Evolutionary conservation across 1,284 basidiomycete genomes (phyloP).

Genomic region (Cystobasidium slooffiae): DNA sequence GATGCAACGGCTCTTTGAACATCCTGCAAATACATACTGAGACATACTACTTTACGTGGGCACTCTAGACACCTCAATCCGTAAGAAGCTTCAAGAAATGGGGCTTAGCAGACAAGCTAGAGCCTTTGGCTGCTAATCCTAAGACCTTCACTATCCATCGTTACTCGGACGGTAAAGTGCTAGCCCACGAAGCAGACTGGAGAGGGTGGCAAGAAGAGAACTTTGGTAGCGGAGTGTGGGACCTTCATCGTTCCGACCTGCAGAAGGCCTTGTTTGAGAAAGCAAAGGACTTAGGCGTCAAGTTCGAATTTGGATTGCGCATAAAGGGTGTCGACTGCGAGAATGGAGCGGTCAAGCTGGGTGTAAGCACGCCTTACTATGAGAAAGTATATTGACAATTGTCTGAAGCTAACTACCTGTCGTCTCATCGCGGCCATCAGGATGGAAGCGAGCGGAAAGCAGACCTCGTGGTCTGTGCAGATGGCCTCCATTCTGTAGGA

Average conservation of each 20-base stretch:
- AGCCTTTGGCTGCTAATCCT: constrained; percentile 34
- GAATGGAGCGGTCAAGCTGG: constrained; percentile 4
- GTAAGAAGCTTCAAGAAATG: constrained; percentile 34
- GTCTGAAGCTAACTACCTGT: background rate
- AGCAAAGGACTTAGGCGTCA: constrained; percentile 29
- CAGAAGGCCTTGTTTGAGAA: constrained; percentile 37
- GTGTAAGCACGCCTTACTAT: background rate
- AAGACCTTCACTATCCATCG: constrained; percentile 38
- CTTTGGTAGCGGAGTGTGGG: constrained; percentile 40
- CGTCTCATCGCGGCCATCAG: background rate
- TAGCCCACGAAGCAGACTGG: constrained; percentile 36
- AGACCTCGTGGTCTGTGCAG: constrained; percentile 39
- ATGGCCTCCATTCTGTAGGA: constrained; percentile 32
- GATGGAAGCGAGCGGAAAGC: constrained; percentile 25
- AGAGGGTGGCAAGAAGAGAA: constrained; percentile 22
- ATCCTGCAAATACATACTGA: background rate
- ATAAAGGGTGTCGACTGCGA: constrained; percentile 32
- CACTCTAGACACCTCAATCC: constrained; percentile 37
- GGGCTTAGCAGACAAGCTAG: constrained; percentile 27
- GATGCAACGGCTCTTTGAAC: background rate
- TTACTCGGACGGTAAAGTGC: constrained; percentile 38
- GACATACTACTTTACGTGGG: background rate
- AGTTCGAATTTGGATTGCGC: constrained; percentile 18
- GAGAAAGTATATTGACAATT: background rate
- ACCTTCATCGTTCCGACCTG: constrained; percentile 39